phyloP scores from a whole-genome alignment of 2,329 filamentous ascomycete genomes.

The Colletotrichum noveboracense region DNA sequence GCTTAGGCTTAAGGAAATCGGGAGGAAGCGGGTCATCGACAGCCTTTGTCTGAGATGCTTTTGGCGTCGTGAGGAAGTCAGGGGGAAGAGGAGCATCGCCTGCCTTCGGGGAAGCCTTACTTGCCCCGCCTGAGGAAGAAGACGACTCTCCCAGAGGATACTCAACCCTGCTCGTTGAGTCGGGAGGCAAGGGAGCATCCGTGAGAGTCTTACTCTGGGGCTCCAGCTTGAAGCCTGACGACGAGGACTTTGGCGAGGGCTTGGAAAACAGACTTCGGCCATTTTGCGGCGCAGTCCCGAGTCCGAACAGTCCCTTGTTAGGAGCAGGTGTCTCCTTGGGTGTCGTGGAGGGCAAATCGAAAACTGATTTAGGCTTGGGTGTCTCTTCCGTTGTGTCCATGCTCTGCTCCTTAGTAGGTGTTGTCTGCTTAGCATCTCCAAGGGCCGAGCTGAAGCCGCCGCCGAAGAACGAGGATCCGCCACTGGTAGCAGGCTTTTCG shows the following conservation, averaged over 20 bases:
- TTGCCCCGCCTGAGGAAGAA: slow-evolving; percentile 47
- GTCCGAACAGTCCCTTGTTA: slow-evolving; percentile 38
- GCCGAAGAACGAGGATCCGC: slow-evolving; percentile 63
- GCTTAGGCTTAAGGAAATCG: slow-evolving; percentile 29
- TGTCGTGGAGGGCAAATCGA: slow-evolving; percentile 42
- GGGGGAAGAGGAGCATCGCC: slow-evolving; percentile 47
- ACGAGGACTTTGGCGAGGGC: slow-evolving; percentile 21
- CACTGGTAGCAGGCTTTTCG: slow-evolving; percentile 49
- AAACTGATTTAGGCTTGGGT: slow-evolving; percentile 38
- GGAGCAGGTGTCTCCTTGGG: slow-evolving; percentile 59
- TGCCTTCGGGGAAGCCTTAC: slow-evolving; percentile 26
- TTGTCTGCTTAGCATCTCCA: slow-evolving; percentile 47
- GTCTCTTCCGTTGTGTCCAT: slow-evolving; percentile 49
- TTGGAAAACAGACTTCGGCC: slow-evolving; percentile 29
- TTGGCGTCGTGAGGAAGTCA: slow-evolving; percentile 33
- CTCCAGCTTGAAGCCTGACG: not conserved
- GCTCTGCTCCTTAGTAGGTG: slow-evolving; percentile 53
- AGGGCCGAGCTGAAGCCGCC: slow-evolving; percentile 65
- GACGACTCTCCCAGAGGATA: slow-evolving; percentile 57
- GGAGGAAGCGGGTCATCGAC: slow-evolving; percentile 47
- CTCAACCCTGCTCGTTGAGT: slow-evolving; percentile 57
- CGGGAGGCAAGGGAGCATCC: slow-evolving; percentile 55
- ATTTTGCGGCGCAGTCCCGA: slow-evolving; percentile 33
- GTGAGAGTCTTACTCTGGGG: slow-evolving; percentile 43
- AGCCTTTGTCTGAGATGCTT: not conserved